phyloP scores from a whole-genome alignment of 2,329 filamentous ascomycete species.

The Neospermospora avenae region DNA sequence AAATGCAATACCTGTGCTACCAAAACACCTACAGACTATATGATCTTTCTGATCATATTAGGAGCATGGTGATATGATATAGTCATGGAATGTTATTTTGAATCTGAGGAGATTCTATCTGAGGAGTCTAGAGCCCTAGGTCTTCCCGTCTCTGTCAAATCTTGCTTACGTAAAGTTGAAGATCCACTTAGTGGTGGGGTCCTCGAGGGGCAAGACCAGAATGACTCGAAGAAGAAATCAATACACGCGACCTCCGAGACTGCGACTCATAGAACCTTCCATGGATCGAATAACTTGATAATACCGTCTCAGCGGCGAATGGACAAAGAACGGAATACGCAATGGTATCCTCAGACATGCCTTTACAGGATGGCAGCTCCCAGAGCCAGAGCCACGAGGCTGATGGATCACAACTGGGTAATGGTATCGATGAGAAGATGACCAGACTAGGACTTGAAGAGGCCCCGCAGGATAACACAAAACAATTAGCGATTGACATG shows the following conservation, averaged over 20 bases:
- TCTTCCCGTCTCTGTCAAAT: too few relatives aligned
- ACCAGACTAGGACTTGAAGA: conserved; percentile 1
- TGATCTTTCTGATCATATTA: too few relatives aligned
- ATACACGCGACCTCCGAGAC: background rate
- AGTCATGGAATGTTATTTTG: too few relatives aligned
- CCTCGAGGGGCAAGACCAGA: background rate
- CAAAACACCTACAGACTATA: too few relatives aligned
- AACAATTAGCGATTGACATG: conserved; percentile 26
- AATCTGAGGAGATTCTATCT: too few relatives aligned
- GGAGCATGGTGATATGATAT: too few relatives aligned
- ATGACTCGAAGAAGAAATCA: background rate
- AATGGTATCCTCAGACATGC: background rate
- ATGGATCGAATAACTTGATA: background rate
- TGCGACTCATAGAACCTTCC: background rate
- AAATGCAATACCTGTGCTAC: too few relatives aligned
- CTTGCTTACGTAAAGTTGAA: background rate
- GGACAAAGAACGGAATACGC: background rate
- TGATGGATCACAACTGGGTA: conserved; percentile 5
- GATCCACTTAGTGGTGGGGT: background rate
- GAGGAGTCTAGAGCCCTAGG: too few relatives aligned
- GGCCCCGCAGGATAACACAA: conserved; percentile 12
- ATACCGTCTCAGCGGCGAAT: background rate
- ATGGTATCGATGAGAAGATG: conserved; percentile 6
- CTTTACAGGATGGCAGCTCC: background rate
- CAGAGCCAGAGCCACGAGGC: conserved; percentile 1